phyloP scores from a whole-genome alignment of 495 filamentous ascomycete species.

The Daldinia bambusicola region DNA sequence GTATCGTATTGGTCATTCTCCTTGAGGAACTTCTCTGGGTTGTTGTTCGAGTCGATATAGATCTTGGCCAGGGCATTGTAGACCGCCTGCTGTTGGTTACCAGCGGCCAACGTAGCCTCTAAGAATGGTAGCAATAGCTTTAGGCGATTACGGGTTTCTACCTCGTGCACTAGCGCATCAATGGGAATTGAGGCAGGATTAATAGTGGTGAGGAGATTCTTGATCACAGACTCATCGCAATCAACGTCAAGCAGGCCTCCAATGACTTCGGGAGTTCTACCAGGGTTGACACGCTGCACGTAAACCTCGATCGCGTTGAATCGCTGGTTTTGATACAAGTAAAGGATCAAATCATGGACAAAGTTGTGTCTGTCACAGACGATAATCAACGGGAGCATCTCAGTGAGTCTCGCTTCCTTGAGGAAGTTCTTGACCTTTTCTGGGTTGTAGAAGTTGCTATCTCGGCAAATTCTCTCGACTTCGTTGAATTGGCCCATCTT shows the following conservation, averaged over 20 bases:
- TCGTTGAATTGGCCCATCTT: slow-evolving; percentile 90
- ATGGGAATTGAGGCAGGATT: slow-evolving; percentile 89
- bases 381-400: slow-evolving; percentile 96
- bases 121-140: slow-evolving; percentile 97
- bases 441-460: slow-evolving; percentile 91
- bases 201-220: slow-evolving; percentile 88
- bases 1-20: slow-evolving; percentile 98
- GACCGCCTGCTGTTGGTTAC: slow-evolving; percentile 97
- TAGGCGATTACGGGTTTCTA: slow-evolving; percentile 92
- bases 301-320: slow-evolving; percentile 99
- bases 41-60: slow-evolving; percentile 99
- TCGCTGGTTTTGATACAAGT: slow-evolving; percentile 98
- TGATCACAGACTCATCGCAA: slow-evolving; percentile 96
- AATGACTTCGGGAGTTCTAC: slow-evolving; percentile 92
- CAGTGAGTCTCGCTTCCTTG: slow-evolving; percentile 91
- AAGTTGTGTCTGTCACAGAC: slow-evolving; percentile 99
- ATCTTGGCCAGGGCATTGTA: slow-evolving; percentile 99
- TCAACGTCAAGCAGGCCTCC: slow-evolving; percentile 97
- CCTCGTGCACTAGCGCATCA: slow-evolving; percentile 93
- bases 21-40: slow-evolving; percentile 97
- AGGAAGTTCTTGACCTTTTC: slow-evolving; percentile 99
- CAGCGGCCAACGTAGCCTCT: slow-evolving; percentile 86
- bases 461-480: slow-evolving; percentile 95
- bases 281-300: slow-evolving; percentile 97
- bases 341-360: slow-evolving; percentile 94